Evolutionary conservation across 192 early-diverging fungal genomes (phyloP).

Genomic region (Podila clonocystis): DNA sequence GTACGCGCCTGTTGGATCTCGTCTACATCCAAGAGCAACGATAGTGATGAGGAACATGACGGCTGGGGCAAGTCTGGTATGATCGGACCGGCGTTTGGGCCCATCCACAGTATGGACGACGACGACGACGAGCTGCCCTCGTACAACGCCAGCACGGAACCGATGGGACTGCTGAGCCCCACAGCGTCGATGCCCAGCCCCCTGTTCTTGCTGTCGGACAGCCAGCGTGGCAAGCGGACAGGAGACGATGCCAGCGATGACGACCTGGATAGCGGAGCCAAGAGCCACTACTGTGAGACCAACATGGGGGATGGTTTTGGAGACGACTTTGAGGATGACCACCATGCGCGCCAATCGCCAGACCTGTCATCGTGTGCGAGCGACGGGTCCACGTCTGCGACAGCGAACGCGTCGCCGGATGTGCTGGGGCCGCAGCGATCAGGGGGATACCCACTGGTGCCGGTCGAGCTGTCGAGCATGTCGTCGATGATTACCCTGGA

Average conservation of each 20-base stretch:
- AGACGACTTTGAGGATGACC: neutral
- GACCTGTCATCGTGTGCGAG: slow-evolving; percentile 36
- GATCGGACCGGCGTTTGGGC: neutral
- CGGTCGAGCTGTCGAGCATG: neutral
- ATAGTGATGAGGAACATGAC: slow-evolving; percentile 7
- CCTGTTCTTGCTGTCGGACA: slow-evolving; percentile 7
- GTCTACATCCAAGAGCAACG: neutral
- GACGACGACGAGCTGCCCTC: slow-evolving; percentile 16
- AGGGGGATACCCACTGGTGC: neutral
- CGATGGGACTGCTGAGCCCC: neutral
- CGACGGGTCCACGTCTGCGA: slow-evolving; percentile 37
- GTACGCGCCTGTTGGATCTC: neutral
- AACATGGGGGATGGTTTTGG: neutral
- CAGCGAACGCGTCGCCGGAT: slow-evolving; percentile 26
- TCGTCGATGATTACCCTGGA: slow-evolving; percentile 16
- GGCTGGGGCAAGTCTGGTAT: slow-evolving; percentile 23
- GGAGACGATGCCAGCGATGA: slow-evolving; percentile 1
- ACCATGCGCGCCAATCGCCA: slow-evolving; percentile 12
- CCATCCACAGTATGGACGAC: neutral
- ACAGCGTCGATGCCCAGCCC: slow-evolving; percentile 29
- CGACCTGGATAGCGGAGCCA: neutral
- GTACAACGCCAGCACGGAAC: slow-evolving; percentile 20
- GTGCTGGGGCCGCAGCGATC: neutral
- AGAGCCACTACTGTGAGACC: neutral
- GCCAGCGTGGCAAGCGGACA: slow-evolving; percentile 9